These are phyloP conservation scores for Ophiostoma tasmaniense DNA, from an alignment of 2,329 filamentous ascomycete species.

Conservation along the genomic window DNA sequence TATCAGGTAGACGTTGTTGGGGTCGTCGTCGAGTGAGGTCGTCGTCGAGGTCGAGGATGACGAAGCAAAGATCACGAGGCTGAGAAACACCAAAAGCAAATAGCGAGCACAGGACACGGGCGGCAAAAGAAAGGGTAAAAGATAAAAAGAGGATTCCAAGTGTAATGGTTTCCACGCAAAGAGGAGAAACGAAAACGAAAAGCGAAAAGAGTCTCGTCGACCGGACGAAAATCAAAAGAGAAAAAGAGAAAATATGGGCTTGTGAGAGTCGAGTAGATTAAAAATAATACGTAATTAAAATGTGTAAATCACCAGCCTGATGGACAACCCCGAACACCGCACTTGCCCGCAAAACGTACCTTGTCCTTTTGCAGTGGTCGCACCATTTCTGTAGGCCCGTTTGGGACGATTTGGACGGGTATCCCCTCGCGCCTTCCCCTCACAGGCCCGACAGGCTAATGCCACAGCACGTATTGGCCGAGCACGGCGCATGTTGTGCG, in stretches of 20 bases:
- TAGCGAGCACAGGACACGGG: conserved; percentile 1
- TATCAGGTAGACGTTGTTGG: not conserved
- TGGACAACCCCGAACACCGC: conserved; percentile 6
- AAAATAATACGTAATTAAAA: conserved; percentile 8
- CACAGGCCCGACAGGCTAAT: not conserved
- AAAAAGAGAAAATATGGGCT: conserved; percentile 10
- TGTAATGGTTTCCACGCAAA: not conserved
- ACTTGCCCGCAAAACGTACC: conserved; percentile 8
- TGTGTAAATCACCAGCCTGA: not conserved
- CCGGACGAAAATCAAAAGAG: not conserved
- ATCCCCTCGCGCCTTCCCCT: not conserved
- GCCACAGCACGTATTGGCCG: conserved; percentile 5
- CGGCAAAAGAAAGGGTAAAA: conserved; percentile 2
- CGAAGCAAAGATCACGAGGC: conserved; percentile 4
- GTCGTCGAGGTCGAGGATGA: not conserved
- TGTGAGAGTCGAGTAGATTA: not conserved
- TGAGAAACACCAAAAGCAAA: not conserved
- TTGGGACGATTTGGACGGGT: not conserved
- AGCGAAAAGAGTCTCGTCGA: conserved; percentile 9
- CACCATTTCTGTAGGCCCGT: not conserved
- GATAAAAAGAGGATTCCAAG: not conserved
- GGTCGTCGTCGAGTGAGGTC: not conserved
- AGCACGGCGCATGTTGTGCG: conserved; percentile 6
- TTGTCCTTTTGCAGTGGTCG: not conserved
- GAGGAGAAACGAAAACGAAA: not conserved